Conservation (phyloP, 306 rosid genomes). For the Vigna angularis region DNA sequence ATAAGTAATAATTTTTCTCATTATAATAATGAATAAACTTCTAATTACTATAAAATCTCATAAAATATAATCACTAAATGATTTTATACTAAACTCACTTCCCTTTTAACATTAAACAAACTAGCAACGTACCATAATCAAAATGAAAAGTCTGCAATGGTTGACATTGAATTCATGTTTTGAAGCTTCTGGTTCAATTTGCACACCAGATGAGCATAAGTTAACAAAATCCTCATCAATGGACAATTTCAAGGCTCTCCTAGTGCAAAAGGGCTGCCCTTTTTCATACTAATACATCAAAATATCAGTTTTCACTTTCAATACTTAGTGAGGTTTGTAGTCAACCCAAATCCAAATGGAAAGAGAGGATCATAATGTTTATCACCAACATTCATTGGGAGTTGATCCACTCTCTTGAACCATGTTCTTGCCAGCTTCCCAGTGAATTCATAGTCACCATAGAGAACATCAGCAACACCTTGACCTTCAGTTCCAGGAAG, state of each 20-base stretch:
- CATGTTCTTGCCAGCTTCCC: slow-evolving; percentile 49
- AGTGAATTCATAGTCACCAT: slow-evolving; percentile 44
- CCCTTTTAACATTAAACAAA: too few relatives aligned
- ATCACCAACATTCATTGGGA: slow-evolving; percentile 56
- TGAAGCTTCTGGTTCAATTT: not conserved
- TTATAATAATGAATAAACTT: too few relatives aligned
- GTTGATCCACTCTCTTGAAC: slow-evolving; percentile 48
- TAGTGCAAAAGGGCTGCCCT: not conserved
- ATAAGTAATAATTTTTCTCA: too few relatives aligned
- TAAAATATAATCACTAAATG: too few relatives aligned
- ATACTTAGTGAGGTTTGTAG: slow-evolving; percentile 31
- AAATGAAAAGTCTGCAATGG: not conserved
- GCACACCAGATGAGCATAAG: not conserved
- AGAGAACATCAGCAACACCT: slow-evolving; percentile 47
- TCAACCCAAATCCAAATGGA: slow-evolving; percentile 49
- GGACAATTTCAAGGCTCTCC: slow-evolving; percentile 15
- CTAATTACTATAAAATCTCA: too few relatives aligned
- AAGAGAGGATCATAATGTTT: slow-evolving; percentile 47
- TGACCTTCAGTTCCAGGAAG: slow-evolving; percentile 81
- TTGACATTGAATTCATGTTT: not conserved
- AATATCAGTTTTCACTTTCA: slow-evolving; percentile 30
- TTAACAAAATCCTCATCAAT: not conserved
- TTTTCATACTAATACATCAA: not conserved
- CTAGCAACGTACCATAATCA: not conserved
- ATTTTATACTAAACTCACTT: too few relatives aligned